Conservation (phyloP, 1,284 basidiomycete species). For the Tilletiaria anomala region DNA sequence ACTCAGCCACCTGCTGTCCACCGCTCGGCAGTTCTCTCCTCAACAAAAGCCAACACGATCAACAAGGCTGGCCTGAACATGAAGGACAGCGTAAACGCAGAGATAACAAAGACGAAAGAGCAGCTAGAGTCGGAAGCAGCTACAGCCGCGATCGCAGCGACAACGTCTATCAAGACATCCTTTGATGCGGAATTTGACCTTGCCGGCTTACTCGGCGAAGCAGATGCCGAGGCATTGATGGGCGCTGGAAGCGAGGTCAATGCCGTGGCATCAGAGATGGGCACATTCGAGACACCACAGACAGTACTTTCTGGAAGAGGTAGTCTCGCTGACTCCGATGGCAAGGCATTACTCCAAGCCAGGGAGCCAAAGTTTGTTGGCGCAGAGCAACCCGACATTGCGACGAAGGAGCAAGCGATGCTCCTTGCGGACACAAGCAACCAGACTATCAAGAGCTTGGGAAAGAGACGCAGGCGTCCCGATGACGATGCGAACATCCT, state of each 20-base stretch:
- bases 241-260: constrained; percentile 3
- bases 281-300: not conserved
- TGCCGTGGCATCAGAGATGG: not conserved
- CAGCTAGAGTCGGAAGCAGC: not conserved
- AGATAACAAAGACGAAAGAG: constrained; percentile 46
- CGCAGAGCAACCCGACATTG: too few relatives aligned
- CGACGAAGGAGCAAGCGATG: too few relatives aligned
- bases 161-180: constrained; percentile 12
- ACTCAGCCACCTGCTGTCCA: constrained; percentile 64
- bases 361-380: too few relatives aligned
- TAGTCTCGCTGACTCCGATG: too few relatives aligned
- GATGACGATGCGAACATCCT: too few relatives aligned
- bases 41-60: constrained; percentile 8
- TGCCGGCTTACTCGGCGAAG: constrained; percentile 31
- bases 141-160: constrained; percentile 4
- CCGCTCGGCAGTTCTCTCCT: constrained; percentile 54
- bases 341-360: too few relatives aligned
- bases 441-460: too few relatives aligned
- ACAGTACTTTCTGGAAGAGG: too few relatives aligned
- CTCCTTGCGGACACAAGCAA: too few relatives aligned
- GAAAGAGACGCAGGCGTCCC: too few relatives aligned
- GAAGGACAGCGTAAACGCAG: constrained; percentile 52
- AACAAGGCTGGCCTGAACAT: constrained; percentile 45
- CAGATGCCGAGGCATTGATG: constrained; percentile 32
- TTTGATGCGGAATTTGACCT: constrained; percentile 35